Evolutionary conservation across 768 basidiomycete genomes (phyloP).

Genomic region (Boletus rubroflammeus): DNA sequence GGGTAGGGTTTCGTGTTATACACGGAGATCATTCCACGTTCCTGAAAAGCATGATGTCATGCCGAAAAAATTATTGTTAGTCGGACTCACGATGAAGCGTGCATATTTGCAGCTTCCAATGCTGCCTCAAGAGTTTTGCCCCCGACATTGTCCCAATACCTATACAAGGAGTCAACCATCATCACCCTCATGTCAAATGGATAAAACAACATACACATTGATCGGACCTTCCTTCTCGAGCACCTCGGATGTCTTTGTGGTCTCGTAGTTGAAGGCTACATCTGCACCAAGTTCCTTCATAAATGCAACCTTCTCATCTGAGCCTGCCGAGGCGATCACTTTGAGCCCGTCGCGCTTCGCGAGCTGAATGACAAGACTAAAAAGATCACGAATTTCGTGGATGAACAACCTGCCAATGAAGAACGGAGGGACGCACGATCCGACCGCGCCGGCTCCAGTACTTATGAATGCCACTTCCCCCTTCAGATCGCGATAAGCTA

Average conservation of each 20-base stretch:
- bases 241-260: constrained; percentile 45
- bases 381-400: background rate
- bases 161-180: background rate
- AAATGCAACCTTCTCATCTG: constrained; percentile 66
- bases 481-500: constrained; percentile 16
- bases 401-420: background rate
- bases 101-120: constrained; percentile 43
- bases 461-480: constrained; percentile 50
- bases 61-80: too few relatives aligned
- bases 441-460: constrained; percentile 48
- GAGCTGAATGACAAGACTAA: constrained; percentile 45
- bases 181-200: background rate
- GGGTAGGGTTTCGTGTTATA: constrained; percentile 13
- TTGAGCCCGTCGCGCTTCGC: constrained; percentile 50
- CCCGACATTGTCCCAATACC: constrained; percentile 39
- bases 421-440: constrained; percentile 42
- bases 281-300: constrained; percentile 59
- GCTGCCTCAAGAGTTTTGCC: constrained; percentile 57
- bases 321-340: constrained; percentile 69
- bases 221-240: constrained; percentile 56
- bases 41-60: constrained; percentile 13
- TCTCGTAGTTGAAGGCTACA: constrained; percentile 74
- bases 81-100: constrained; percentile 41
- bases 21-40: constrained; percentile 30
- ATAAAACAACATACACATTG: constrained; percentile 37